These are phyloP conservation scores for Xylaria longipes DNA, from an alignment of 495 filamentous ascomycete species.

Conservation along the genomic window DNA sequence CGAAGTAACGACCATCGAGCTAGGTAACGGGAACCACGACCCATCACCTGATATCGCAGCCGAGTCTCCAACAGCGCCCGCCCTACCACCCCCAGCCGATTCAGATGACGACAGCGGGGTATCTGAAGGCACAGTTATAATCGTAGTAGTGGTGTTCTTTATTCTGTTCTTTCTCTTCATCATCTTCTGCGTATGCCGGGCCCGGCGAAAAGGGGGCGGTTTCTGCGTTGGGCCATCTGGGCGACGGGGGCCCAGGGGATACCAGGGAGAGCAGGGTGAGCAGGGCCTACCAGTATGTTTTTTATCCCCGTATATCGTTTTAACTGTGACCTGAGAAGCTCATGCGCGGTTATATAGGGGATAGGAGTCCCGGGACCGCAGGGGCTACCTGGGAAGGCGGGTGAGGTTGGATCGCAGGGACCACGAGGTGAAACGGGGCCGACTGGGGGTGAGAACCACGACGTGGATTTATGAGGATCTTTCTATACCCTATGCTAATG, in stretches of 20 bases:
- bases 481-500: background rate
- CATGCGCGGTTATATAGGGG: background rate
- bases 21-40: conserved; percentile 13
- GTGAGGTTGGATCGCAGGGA: too few relatives aligned
- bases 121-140: conserved; percentile 10
- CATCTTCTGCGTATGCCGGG: background rate
- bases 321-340: background rate
- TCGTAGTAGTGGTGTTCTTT: conserved; percentile 21
- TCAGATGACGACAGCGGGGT: background rate
- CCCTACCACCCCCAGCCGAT: background rate
- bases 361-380: background rate
- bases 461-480: too few relatives aligned
- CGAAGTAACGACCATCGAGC: conserved; percentile 20
- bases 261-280: background rate
- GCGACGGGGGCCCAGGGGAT: conserved; percentile 8
- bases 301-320: background rate
- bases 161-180: conserved; percentile 15
- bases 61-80: background rate
- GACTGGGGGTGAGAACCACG: background rate
- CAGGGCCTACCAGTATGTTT: background rate
- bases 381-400: background rate
- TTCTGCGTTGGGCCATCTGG: background rate
- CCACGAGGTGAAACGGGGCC: background rate
- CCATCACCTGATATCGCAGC: background rate
- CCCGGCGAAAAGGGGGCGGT: background rate